Conservation (phyloP, 352 stramenopile genomes). For the Phytophthora tentaculata region DNA sequence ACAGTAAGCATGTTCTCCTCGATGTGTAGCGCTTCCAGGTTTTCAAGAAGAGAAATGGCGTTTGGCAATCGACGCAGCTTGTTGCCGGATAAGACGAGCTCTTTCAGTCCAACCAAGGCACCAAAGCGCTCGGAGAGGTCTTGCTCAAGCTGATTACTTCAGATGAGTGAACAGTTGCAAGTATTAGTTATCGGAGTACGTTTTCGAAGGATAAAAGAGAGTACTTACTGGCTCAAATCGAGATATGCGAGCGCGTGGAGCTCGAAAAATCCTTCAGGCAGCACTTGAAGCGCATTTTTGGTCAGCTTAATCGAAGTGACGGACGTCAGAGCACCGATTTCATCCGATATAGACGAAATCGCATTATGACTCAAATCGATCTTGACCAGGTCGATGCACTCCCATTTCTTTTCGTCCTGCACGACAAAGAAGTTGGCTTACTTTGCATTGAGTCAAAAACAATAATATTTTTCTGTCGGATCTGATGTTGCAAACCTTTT, state of each 20-base stretch:
- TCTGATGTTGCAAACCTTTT: conserved; percentile 43
- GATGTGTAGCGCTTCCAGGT: conserved; percentile 61
- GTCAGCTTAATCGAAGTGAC: conserved; percentile 72
- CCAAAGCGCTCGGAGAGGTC: conserved; percentile 64
- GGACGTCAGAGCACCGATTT: conserved; percentile 57
- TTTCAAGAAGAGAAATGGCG: conserved; percentile 48
- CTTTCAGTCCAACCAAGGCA: conserved; percentile 57
- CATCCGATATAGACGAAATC: conserved; percentile 58
- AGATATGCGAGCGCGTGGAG: conserved; percentile 67
- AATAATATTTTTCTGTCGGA: neutral
- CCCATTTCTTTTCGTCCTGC: conserved; percentile 89
- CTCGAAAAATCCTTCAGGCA: conserved; percentile 74
- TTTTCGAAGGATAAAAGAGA: neutral
- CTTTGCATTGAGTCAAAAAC: neutral
- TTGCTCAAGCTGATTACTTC: conserved; percentile 68
- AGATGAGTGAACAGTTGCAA: neutral
- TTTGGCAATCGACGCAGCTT: conserved; percentile 66
- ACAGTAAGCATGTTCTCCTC: conserved; percentile 67
- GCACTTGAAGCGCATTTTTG: conserved; percentile 63
- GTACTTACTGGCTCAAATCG: conserved; percentile 75
- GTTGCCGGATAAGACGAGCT: conserved; percentile 68
- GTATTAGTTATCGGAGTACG: neutral
- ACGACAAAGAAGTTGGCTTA: neutral
- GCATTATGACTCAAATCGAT: conserved; percentile 84
- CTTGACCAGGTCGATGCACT: conserved; percentile 84